Evolutionary conservation across 805 yeast species (phyloP).

Genomic region (Ogataea philodendri): DNA sequence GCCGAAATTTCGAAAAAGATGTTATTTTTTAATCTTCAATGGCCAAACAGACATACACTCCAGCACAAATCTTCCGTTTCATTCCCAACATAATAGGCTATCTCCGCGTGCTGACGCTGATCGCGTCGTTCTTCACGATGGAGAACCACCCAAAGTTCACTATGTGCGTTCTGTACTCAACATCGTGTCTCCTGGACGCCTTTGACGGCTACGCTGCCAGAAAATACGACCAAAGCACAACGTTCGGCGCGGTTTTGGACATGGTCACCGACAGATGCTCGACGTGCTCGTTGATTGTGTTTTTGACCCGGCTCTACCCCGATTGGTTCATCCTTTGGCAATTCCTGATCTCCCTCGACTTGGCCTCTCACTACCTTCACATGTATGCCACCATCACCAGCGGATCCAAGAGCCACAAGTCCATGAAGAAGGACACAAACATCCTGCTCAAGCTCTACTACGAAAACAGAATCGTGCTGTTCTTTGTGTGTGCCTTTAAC

Average conservation of each 20-base stretch:
- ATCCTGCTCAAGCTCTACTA: slow-evolving; percentile 81
- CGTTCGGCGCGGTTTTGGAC: slow-evolving; percentile 94
- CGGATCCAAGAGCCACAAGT: slow-evolving; percentile 83
- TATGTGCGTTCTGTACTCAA: slow-evolving; percentile 65
- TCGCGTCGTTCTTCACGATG: slow-evolving; percentile 81
- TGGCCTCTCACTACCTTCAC: slow-evolving; percentile 96
- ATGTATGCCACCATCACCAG: slow-evolving; percentile 89
- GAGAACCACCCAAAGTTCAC: slow-evolving; percentile 78
- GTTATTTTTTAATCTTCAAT: slow-evolving; percentile 5
- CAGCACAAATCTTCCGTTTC: slow-evolving; percentile 59
- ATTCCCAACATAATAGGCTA: slow-evolving; percentile 94
- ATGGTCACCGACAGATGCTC: slow-evolving; percentile 99
- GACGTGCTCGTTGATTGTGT: slow-evolving; percentile 89
- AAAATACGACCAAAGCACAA: slow-evolving; percentile 80
- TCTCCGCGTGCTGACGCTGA: slow-evolving; percentile 75
- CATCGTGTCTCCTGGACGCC: slow-evolving; percentile 92
- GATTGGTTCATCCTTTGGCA: slow-evolving; percentile 70
- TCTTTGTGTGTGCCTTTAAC: slow-evolving; percentile 87
- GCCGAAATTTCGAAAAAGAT: slow-evolving; percentile 1
- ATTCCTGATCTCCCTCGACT: slow-evolving; percentile 74
- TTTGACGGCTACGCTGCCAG: slow-evolving; percentile 96
- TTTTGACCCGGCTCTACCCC: slow-evolving; percentile 78
- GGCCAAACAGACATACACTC: slow-evolving; percentile 13
- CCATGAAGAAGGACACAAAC: slow-evolving; percentile 66
- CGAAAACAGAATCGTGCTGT: slow-evolving; percentile 78